Evolutionary conservation across 345 rosid genomes (phyloP).

Genomic region (rapeseed (Brassica napus)): DNA sequence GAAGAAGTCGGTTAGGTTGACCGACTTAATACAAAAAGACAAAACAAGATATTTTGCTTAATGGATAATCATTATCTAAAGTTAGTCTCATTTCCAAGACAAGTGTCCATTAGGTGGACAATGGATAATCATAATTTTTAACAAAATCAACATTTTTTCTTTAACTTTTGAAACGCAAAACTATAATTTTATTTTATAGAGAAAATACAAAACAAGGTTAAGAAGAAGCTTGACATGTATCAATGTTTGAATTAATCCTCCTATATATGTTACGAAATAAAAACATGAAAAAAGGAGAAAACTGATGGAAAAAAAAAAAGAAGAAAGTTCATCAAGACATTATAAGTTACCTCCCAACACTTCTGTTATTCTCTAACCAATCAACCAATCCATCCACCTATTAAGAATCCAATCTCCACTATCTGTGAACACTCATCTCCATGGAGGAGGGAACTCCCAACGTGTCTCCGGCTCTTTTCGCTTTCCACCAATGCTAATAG

Average conservation of each 20-base stretch:
- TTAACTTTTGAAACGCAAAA: not conserved
- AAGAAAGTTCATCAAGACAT: constrained; percentile 16
- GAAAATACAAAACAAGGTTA: not conserved
- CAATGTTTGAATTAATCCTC: constrained; percentile 38
- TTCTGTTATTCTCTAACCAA: constrained; percentile 24
- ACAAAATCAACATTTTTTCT: too few relatives aligned
- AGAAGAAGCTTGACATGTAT: not conserved
- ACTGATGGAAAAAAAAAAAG: not conserved
- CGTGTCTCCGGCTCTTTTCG: constrained; percentile 85
- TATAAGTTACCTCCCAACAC: constrained; percentile 31
- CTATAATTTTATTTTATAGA: not conserved
- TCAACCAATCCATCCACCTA: constrained; percentile 27
- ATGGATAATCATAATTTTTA: too few relatives aligned
- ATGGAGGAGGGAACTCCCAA: constrained; percentile 83
- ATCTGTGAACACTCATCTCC: constrained; percentile 48
- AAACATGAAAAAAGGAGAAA: constrained; percentile 21
- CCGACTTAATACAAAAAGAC: too few relatives aligned
- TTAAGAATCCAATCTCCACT: constrained; percentile 20
- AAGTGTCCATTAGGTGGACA: too few relatives aligned
- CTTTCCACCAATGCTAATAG: constrained; percentile 54
- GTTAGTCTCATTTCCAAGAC: too few relatives aligned
- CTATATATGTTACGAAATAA: constrained; percentile 37
- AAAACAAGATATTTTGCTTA: too few relatives aligned
- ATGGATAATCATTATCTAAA: too few relatives aligned
- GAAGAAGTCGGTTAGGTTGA: too few relatives aligned